A percentile compares a stretch with the other conserved stretches of the same genome.
Conservation (phyloP, 331 rosid genomes). For the Rosa hybrid region DNA sequence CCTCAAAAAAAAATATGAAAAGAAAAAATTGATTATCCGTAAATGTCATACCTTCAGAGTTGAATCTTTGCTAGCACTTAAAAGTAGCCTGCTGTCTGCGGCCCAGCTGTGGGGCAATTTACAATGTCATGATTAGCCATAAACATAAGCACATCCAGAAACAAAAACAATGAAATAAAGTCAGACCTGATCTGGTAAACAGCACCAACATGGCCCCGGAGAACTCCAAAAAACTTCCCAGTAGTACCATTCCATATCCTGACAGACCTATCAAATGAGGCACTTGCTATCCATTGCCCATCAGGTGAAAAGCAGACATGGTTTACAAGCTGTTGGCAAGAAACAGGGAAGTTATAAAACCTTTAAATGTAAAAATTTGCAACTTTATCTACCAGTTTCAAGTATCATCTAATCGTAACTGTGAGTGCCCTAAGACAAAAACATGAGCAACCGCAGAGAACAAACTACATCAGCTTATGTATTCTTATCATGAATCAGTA, state of each 20-base stretch:
- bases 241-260: slow-evolving; percentile 90
- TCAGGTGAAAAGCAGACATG: slow-evolving; percentile 95
- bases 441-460: not conserved
- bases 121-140: slow-evolving; percentile 27
- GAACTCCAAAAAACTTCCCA: slow-evolving; percentile 77
- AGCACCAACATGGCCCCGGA: slow-evolving; percentile 93
- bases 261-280: slow-evolving; percentile 93
- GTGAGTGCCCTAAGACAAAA: not conserved
- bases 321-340: slow-evolving; percentile 70
- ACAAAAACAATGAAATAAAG: slow-evolving; percentile 10
- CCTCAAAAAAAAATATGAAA: not conserved
- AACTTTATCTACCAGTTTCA: not conserved
- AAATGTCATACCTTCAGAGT: slow-evolving; percentile 69
- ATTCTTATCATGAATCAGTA: not conserved
- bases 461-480: not conserved
- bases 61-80: slow-evolving; percentile 95
- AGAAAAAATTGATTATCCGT: not conserved
- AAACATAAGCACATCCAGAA: not conserved
- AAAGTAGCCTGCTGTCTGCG: slow-evolving; percentile 91
- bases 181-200: slow-evolving; percentile 91
- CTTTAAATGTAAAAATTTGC: slow-evolving; percentile 4
- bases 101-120: slow-evolving; percentile 73
- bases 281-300: slow-evolving; percentile 98
- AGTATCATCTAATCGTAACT: not conserved
- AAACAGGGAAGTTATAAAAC: slow-evolving; percentile 19